These are phyloP conservation scores for Exsudoporus frostii DNA, from an alignment of 768 basidiomycete species.

Conservation along the genomic window DNA sequence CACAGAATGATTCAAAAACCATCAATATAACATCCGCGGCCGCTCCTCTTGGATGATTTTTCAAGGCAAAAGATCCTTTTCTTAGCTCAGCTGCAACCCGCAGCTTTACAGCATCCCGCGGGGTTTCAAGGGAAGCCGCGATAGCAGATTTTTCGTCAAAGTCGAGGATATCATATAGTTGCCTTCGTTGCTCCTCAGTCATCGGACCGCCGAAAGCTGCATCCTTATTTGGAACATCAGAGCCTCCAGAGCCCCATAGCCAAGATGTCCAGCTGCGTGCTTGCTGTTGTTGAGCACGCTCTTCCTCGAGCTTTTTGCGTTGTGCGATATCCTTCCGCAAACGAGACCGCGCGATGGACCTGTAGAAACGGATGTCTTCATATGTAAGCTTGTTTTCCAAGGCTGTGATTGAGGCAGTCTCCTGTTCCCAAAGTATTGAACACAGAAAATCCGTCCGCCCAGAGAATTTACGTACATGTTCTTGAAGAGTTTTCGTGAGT, in stretches of 20 bases:
- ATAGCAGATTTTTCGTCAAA: constrained; percentile 86
- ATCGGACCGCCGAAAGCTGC: constrained; percentile 61
- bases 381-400: constrained; percentile 85
- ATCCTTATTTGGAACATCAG: constrained; percentile 44
- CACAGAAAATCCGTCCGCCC: not conserved
- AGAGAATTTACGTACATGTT: constrained; percentile 44
- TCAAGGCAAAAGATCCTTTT: constrained; percentile 84
- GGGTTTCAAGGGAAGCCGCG: constrained; percentile 62
- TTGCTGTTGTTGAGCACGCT: constrained; percentile 54
- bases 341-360: constrained; percentile 88
- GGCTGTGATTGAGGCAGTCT: constrained; percentile 48
- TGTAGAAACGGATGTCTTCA: constrained; percentile 95
- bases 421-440: constrained; percentile 36
- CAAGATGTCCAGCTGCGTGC: constrained; percentile 66
- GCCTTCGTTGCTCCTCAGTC: constrained; percentile 86
- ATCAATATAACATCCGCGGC: constrained; percentile 76
- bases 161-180: constrained; percentile 88
- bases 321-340: constrained; percentile 81
- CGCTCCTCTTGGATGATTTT: constrained; percentile 62
- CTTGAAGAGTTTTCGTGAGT: constrained; percentile 48
- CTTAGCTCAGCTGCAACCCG: constrained; percentile 75
- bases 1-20: constrained; percentile 83
- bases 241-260: constrained; percentile 72
- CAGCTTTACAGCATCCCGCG: constrained; percentile 77
- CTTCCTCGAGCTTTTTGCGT: constrained; percentile 62